Conservation (phyloP, 2,329 filamentous ascomycete genomes). For the Cytospora paraplurivora region DNA sequence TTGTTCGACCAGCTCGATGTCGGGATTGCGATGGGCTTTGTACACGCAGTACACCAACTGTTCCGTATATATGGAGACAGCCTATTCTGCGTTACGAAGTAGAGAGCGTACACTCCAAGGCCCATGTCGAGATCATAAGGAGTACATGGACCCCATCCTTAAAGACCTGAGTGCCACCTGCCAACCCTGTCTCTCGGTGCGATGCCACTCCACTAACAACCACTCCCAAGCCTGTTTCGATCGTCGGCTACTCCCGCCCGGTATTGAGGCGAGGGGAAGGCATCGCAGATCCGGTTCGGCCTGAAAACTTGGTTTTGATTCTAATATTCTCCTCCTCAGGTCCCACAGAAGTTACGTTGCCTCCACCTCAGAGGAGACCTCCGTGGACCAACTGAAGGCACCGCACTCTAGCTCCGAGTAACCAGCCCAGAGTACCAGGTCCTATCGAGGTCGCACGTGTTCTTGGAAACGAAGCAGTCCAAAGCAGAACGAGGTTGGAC, state of each 20-base stretch:
- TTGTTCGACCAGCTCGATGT: background rate
- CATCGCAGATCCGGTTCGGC: background rate
- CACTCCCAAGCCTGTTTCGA: background rate
- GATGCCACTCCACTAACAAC: background rate
- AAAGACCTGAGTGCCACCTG: constrained; percentile 3
- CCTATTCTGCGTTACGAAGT: background rate
- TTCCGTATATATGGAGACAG: background rate
- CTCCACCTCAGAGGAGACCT: constrained; percentile 3
- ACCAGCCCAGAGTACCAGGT: background rate
- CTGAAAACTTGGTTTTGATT: constrained; percentile 4
- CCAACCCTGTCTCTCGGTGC: background rate
- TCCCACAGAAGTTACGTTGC: constrained; percentile 17
- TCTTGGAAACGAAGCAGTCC: constrained; percentile 9
- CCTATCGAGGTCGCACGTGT: constrained; percentile 6
- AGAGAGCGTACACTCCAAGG: background rate
- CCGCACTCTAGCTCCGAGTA: background rate
- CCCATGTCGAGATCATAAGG: background rate
- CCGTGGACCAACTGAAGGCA: background rate
- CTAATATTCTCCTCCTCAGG: constrained; percentile 22
- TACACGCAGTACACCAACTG: background rate
- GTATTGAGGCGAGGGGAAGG: background rate
- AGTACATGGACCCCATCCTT: constrained; percentile 11
- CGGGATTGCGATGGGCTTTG: background rate
- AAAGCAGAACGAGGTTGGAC: constrained; percentile 8
- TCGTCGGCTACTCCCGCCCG: constrained; percentile 6